These are phyloP conservation scores for Phytophthora pini DNA, from an alignment of 352 stramenopile species.

Conservation along the genomic window DNA sequence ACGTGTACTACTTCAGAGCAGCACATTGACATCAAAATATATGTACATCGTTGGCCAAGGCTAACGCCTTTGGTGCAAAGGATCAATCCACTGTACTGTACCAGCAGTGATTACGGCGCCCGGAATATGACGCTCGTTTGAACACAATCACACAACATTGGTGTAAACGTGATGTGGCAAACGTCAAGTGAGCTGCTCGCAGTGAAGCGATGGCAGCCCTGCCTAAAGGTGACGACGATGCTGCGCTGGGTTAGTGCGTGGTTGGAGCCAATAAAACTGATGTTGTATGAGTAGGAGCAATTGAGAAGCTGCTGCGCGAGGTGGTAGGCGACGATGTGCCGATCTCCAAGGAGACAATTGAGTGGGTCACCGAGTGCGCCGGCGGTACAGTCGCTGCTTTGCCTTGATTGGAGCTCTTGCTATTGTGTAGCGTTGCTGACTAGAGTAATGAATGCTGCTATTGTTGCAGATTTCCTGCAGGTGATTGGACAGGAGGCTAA, in stretches of 20 bases:
- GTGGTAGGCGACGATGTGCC: conserved; percentile 56
- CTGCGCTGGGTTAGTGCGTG: background rate
- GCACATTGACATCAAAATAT: too few relatives aligned
- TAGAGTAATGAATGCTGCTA: background rate
- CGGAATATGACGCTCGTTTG: background rate
- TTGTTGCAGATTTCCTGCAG: conserved; percentile 55
- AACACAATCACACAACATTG: conserved; percentile 6
- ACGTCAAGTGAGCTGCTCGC: background rate
- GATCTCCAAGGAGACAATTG: conserved; percentile 71
- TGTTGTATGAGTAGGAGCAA: conserved; percentile 22
- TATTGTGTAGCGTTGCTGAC: conserved; percentile 5
- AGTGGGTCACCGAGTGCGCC: conserved; percentile 70
- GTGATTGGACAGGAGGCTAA: conserved; percentile 60
- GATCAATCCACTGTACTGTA: too few relatives aligned
- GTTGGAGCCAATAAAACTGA: background rate
- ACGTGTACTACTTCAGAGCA: too few relatives aligned
- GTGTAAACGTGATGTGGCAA: conserved; percentile 2
- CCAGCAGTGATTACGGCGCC: background rate
- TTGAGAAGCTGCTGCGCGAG: conserved; percentile 58
- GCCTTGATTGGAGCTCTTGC: background rate
- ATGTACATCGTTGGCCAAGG: too few relatives aligned
- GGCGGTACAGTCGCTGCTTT: conserved; percentile 30
- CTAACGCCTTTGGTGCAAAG: too few relatives aligned
- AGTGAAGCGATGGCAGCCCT: conserved; percentile 8
- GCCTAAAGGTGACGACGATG: conserved; percentile 24